Percentiles rank a stretch among this genome's conserved stretches.
Evolutionary conservation across 805 yeast species (phyloP).

Genomic region (Myxozyma melibiosi): DNA sequence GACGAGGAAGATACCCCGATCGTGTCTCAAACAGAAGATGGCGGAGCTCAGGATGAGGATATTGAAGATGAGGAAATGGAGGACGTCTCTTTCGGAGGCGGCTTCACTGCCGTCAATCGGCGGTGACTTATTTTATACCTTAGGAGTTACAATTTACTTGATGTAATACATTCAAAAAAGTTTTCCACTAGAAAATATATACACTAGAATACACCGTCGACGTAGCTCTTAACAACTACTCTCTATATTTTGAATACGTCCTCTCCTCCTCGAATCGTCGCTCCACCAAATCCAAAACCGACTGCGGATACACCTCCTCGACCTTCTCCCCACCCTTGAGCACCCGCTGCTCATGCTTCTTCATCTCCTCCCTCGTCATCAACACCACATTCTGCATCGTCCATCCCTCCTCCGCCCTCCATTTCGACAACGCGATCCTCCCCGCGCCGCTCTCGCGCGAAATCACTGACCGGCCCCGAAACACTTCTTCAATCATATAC

Average conservation of each 20-base stretch:
- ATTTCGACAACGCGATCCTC: conserved; percentile 74
- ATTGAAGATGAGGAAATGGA: conserved; percentile 32
- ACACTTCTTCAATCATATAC: conserved; percentile 87
- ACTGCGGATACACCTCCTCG: conserved; percentile 62
- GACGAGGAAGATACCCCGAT: not conserved
- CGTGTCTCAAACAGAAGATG: conserved; percentile 11
- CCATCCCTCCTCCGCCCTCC: conserved; percentile 73
- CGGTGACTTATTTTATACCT: not conserved
- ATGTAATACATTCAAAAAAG: not conserved
- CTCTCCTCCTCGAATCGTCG: conserved; percentile 73
- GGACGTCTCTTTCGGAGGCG: conserved; percentile 28
- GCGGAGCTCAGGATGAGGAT: conserved; percentile 14
- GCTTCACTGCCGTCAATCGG: conserved; percentile 29
- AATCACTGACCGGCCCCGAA: conserved; percentile 87
- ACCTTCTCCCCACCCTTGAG: conserved; percentile 45
- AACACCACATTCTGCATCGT: conserved; percentile 79
- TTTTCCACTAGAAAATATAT: not conserved
- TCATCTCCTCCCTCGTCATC: conserved; percentile 87
- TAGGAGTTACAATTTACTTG: not conserved
- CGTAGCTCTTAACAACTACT: too few relatives aligned
- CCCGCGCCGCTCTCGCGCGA: conserved; percentile 69
- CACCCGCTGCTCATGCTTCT: conserved; percentile 72
- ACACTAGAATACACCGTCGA: not conserved
- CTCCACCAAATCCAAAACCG: conserved; percentile 59
- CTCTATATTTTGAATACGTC: conserved; percentile 63